A percentile compares a stretch with the other conserved stretches of the same genome.
Conservation (phyloP, 495 filamentous ascomycete species). For the Paragyromitra xinjiangensis region DNA sequence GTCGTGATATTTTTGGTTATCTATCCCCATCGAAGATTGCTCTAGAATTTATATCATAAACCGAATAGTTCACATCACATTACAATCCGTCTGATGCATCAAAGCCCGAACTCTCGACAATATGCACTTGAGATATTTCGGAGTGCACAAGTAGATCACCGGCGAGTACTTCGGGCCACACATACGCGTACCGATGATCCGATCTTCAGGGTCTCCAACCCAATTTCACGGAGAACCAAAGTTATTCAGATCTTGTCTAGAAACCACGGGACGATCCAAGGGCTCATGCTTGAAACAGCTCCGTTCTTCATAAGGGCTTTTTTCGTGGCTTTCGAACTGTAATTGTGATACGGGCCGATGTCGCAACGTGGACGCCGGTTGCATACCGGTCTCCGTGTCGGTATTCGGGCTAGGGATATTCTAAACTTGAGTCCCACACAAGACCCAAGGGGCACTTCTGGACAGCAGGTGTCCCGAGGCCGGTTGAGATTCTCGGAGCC, state of each 20-base stretch:
- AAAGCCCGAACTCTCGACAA: not conserved
- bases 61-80: not conserved
- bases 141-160: not conserved
- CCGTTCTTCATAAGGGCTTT: not conserved
- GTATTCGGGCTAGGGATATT: not conserved
- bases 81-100: not conserved
- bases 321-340: not conserved
- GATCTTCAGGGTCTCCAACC: not conserved
- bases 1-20: not conserved
- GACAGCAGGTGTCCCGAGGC: not conserved
- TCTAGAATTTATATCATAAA: not conserved
- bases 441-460: not conserved
- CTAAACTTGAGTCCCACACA: not conserved
- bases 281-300: not conserved
- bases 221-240: not conserved
- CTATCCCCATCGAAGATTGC: not conserved
- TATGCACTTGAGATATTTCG: not conserved
- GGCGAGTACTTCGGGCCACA: not conserved
- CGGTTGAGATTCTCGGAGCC: not conserved
- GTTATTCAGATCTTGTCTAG: not conserved
- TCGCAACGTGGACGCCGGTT: not conserved
- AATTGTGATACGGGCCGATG: not conserved
- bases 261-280: not conserved
- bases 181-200: not conserved
- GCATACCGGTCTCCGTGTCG: constrained; percentile 1